phyloP scores from a whole-genome alignment of 1,139 yeast species.

The Groenewaldozyma sp. region DNA sequence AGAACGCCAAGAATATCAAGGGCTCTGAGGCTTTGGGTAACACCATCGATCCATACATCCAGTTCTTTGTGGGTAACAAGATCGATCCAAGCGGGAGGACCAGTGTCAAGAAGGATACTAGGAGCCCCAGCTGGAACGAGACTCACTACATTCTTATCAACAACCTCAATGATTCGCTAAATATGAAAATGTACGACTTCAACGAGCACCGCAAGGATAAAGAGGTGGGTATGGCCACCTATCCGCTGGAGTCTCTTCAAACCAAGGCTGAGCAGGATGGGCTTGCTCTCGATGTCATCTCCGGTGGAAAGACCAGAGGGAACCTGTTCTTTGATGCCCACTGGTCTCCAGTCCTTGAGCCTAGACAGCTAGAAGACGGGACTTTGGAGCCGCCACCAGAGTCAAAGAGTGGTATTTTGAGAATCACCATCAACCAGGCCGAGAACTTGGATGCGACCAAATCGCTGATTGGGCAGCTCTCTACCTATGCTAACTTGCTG shows the following conservation, averaged over 20 bases:
- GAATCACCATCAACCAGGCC: conserved; percentile 63
- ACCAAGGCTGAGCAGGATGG: conserved; percentile 45
- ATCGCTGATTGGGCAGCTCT: conserved; percentile 57
- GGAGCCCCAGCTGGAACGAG: conserved; percentile 77
- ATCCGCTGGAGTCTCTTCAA: conserved; percentile 58
- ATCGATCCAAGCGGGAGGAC: conserved; percentile 57
- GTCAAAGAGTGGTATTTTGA: conserved; percentile 82
- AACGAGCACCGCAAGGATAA: conserved; percentile 76
- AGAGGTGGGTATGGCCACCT: conserved; percentile 65
- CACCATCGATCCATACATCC: conserved; percentile 82
- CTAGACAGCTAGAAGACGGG: conserved; percentile 73
- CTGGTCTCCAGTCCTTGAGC: conserved; percentile 72
- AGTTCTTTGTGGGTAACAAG: conserved; percentile 36
- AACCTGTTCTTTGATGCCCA: conserved; percentile 57
- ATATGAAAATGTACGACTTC: conserved; percentile 60
- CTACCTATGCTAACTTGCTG: conserved; percentile 64
- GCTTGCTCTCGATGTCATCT: conserved; percentile 48
- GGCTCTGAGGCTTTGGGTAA: conserved; percentile 62
- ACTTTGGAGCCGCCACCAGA: conserved; percentile 83
- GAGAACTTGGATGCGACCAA: conserved; percentile 55
- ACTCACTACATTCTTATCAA: conserved; percentile 59
- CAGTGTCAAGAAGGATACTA: conserved; percentile 53
- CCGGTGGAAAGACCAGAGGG: conserved; percentile 78
- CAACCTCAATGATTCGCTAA: conserved; percentile 72
- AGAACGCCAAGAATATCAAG: conserved; percentile 57